phyloP scores from a whole-genome alignment of 352 stramenopile species.

The Saprolegnia parasitica region DNA sequence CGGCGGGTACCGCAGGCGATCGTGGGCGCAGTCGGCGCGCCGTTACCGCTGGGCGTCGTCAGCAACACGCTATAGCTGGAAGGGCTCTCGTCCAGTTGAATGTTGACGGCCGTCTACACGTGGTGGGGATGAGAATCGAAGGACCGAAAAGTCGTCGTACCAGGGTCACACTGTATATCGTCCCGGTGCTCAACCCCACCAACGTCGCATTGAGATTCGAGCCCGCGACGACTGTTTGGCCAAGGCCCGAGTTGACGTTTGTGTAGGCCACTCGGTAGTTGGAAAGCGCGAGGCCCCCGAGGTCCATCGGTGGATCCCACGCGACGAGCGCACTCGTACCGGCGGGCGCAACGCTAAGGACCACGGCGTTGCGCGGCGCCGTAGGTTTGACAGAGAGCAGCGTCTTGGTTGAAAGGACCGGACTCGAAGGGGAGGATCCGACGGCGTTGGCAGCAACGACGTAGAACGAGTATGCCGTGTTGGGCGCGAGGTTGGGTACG shows the following conservation, averaged over 20 bases:
- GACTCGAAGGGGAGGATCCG: conserved; percentile 36
- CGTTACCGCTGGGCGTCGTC: conserved; percentile 29
- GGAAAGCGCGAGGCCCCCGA: conserved; percentile 37
- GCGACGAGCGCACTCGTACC: conserved; percentile 32
- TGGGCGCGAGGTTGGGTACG: conserved; percentile 34
- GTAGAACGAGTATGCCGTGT: conserved; percentile 43
- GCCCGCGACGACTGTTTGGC: no score
- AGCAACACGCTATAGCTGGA: neutral
- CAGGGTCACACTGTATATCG: conserved; percentile 1
- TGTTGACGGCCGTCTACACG: conserved; percentile 1
- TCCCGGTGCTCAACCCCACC: neutral
- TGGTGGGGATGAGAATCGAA: neutral
- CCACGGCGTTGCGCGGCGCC: conserved; percentile 33
- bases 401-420: conserved; percentile 32
- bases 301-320: conserved; percentile 40
- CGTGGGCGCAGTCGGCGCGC: conserved; percentile 29
- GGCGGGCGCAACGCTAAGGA: conserved; percentile 35
- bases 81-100: neutral
- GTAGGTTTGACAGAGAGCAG: conserved; percentile 33
- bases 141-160: neutral
- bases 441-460: conserved; percentile 38
- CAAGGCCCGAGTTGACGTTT: conserved; percentile 4
- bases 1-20: conserved; percentile 30
- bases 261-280: conserved; percentile 34
- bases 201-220: no score